Conservation (phyloP, 2,329 filamentous ascomycete genomes). For the Pestalotiopsis sp. region DNA sequence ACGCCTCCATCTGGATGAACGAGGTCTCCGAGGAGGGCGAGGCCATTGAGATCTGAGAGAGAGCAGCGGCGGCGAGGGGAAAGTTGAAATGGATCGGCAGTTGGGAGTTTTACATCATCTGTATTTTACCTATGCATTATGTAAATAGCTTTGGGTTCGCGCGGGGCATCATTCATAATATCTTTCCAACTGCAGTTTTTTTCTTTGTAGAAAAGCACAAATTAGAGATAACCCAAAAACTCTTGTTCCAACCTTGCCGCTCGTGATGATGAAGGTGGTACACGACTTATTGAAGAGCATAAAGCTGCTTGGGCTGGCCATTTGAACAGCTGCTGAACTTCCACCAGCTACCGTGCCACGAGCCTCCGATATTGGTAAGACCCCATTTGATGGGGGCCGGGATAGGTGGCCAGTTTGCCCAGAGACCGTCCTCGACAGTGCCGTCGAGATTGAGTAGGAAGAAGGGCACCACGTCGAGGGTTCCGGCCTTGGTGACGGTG, state of each 20-base stretch:
- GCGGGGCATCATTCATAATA: constrained; percentile 7
- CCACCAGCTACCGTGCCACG: constrained; percentile 62
- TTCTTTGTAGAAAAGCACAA: constrained; percentile 1
- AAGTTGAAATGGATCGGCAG: not conserved
- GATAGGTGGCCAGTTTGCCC: constrained; percentile 68
- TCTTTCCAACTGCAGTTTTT: constrained; percentile 5
- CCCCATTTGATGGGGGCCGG: constrained; percentile 62
- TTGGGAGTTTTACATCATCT: not conserved
- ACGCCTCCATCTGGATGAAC: constrained; percentile 1
- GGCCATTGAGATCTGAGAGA: not conserved
- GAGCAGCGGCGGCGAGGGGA: not conserved
- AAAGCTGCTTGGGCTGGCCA: constrained; percentile 56
- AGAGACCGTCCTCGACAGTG: constrained; percentile 60
- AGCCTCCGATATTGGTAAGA: constrained; percentile 59
- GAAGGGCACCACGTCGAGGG: constrained; percentile 64
- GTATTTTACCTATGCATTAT: constrained; percentile 7
- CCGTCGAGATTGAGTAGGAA: constrained; percentile 66
- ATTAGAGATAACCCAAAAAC: not conserved
- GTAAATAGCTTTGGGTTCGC: constrained; percentile 1
- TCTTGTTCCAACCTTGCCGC: not conserved
- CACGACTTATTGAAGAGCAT: constrained; percentile 44
- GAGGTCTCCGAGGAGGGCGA: not conserved
- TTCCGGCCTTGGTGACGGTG: constrained; percentile 63
- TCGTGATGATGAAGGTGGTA: not conserved
- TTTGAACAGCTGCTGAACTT: constrained; percentile 64